A percentile compares a stretch with the other conserved stretches of the same genome.
Evolutionary conservation across 2,329 filamentous ascomycete species (phyloP).

Genomic region (Oidium heveae): DNA sequence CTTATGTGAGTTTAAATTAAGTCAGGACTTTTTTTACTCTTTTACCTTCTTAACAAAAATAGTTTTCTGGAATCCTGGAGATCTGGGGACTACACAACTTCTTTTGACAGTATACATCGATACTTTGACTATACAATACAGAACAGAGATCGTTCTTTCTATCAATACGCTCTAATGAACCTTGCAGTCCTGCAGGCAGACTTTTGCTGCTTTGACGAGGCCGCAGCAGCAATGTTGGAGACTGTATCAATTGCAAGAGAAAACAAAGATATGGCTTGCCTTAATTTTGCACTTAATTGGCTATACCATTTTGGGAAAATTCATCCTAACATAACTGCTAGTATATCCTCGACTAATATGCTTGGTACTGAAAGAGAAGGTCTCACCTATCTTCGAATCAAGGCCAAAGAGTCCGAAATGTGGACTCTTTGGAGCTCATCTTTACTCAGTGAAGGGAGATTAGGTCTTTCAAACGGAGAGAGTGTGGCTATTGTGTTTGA

Average conservation of each 20-base stretch:
- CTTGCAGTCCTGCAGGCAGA: conserved; percentile 83
- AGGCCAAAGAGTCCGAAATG: conserved; percentile 68
- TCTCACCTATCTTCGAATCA: conserved; percentile 58
- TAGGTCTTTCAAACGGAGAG: conserved; percentile 47
- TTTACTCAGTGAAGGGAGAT: conserved; percentile 62
- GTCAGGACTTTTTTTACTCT: not conserved
- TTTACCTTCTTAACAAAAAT: not conserved
- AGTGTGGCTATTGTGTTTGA: conserved; percentile 41
- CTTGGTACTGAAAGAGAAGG: conserved; percentile 59
- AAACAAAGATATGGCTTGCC: conserved; percentile 71
- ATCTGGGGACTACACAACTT: conserved; percentile 67
- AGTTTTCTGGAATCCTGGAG: conserved; percentile 84
- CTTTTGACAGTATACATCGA: conserved; percentile 74
- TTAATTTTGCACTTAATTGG: conserved; percentile 93
- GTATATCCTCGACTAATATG: conserved; percentile 46
- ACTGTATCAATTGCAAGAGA: conserved; percentile 86
- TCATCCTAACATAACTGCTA: conserved; percentile 48
- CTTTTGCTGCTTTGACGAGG: conserved; percentile 76
- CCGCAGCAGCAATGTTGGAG: conserved; percentile 82
- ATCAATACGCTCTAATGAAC: conserved; percentile 87
- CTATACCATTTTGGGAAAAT: conserved; percentile 81
- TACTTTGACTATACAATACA: conserved; percentile 97
- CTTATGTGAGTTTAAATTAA: conserved; percentile 25
- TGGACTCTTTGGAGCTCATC: conserved; percentile 67
- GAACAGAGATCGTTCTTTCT: conserved; percentile 56